Evolutionary conservation across 371 early-diverging fungal genomes (phyloP).

Genomic region (Mucor sp.): DNA sequence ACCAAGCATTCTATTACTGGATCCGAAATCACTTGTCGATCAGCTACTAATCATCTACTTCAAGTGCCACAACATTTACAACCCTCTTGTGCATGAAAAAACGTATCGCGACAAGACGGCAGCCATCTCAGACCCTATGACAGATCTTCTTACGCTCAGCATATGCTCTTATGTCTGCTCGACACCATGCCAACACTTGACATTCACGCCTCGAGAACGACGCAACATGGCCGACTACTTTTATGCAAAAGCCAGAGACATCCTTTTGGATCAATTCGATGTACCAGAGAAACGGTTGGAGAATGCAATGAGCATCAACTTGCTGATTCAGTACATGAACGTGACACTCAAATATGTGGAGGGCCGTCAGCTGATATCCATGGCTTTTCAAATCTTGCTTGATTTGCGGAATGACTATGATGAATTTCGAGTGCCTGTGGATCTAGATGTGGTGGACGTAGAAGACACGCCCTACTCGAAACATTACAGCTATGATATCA

Average conservation of each 20-base stretch:
- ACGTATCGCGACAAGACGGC: constrained; percentile 2
- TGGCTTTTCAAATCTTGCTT: constrained; percentile 17
- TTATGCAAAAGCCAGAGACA: constrained; percentile 9
- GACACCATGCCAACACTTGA: constrained; percentile 12
- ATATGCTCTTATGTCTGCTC: constrained; percentile 18
- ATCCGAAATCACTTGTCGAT: neutral
- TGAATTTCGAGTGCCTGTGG: neutral
- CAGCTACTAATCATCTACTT: constrained; percentile 10
- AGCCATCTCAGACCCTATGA: neutral
- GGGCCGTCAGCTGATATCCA: neutral
- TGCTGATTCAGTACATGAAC: constrained; percentile 12
- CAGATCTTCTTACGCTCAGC: constrained; percentile 5
- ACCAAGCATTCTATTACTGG: neutral
- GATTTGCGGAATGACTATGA: constrained; percentile 2
- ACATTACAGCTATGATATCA: neutral
- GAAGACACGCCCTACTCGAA: neutral
- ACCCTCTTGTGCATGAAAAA: constrained; percentile 10
- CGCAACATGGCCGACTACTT: constrained; percentile 18
- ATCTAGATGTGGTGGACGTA: neutral
- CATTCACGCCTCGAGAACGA: neutral
- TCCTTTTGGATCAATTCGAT: constrained; percentile 25
- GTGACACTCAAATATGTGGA: constrained; percentile 12
- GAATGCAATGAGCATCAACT: constrained; percentile 14
- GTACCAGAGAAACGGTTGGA: constrained; percentile 17
- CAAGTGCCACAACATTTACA: constrained; percentile 11